Evolutionary conservation across 257 asterid genomes (phyloP).

Genomic region (Ilex asprella): DNA sequence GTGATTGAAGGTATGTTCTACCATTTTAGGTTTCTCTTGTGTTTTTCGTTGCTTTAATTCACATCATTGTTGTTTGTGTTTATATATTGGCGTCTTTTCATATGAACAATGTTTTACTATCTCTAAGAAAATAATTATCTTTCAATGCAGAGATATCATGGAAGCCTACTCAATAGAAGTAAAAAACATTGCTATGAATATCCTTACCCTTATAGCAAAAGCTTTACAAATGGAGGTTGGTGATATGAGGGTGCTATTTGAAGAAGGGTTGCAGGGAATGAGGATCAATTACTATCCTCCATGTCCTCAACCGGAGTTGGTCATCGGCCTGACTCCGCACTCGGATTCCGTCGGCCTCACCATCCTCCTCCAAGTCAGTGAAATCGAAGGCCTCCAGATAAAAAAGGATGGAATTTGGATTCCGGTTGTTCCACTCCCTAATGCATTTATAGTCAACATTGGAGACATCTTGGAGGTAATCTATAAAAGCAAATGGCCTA

Average conservation of each 20-base stretch:
- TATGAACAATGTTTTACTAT: no score
- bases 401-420: conserved; percentile 42
- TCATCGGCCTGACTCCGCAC: conserved; percentile 44
- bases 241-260: conserved; percentile 14
- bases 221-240: conserved; percentile 6
- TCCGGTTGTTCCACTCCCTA: conserved; percentile 33
- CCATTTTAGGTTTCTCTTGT: no score
- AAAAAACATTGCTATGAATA: background rate
- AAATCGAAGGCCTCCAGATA: conserved; percentile 41
- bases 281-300: conserved; percentile 58
- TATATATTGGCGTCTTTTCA: no score
- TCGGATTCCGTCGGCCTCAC: conserved; percentile 40
- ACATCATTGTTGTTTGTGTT: no score
- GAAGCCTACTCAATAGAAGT: background rate
- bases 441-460: conserved; percentile 37
- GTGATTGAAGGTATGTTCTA: no score
- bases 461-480: no score
- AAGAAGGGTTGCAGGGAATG: conserved; percentile 35
- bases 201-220: background rate
- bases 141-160: background rate
- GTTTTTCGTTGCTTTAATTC: no score
- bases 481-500: no score
- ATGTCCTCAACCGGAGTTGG: conserved; percentile 49
- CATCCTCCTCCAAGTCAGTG: conserved; percentile 39
- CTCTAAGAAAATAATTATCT: background rate